phyloP scores from a whole-genome alignment of 2,329 filamentous ascomycete species.

The Madurella mycetomatis region DNA sequence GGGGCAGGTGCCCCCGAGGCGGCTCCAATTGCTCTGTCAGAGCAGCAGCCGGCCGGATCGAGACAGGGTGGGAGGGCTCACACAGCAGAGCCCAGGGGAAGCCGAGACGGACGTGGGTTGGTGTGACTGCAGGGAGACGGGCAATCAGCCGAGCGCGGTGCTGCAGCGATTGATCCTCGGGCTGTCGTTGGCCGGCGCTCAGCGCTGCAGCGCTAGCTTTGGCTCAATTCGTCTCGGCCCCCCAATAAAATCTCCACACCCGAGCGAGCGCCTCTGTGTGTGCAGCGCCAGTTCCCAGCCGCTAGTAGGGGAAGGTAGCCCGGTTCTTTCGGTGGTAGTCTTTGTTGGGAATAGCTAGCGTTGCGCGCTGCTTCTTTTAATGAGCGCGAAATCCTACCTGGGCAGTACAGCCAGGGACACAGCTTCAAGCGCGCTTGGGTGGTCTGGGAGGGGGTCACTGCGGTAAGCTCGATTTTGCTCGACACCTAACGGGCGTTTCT shows the following conservation, averaged over 20 bases:
- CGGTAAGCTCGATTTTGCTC: conserved; percentile 9
- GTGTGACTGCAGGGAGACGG: conserved; percentile 16
- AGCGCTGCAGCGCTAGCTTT: conserved; percentile 7
- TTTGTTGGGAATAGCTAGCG: conserved; percentile 1
- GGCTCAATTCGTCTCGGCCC: conserved; percentile 8
- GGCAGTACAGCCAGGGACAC: not conserved
- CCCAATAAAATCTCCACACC: conserved; percentile 18
- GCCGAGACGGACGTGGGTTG: conserved; percentile 22
- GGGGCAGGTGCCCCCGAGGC: conserved; percentile 4
- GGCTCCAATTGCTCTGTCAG: conserved; percentile 12
- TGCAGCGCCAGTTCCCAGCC: conserved; percentile 5
- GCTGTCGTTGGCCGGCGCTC: conserved; percentile 18
- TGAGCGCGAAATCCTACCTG: not conserved
- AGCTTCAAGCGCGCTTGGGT: not conserved
- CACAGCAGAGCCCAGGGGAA: conserved; percentile 22
- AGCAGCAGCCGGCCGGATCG: conserved; percentile 21
- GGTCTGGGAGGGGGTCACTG: conserved; percentile 6
- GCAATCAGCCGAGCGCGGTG: conserved; percentile 16
- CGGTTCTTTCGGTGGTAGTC: not conserved
- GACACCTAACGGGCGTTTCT: conserved; percentile 18
- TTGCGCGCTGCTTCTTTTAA: conserved; percentile 1
- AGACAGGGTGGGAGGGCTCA: conserved; percentile 19
- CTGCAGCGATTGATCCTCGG: conserved; percentile 13
- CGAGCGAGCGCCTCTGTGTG: conserved; percentile 6
- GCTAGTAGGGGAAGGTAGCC: not conserved